Percentiles rank a stretch among this genome's conserved stretches.
phyloP scores from a whole-genome alignment of 805 yeast species.

The Ogataea pignaliae region DNA sequence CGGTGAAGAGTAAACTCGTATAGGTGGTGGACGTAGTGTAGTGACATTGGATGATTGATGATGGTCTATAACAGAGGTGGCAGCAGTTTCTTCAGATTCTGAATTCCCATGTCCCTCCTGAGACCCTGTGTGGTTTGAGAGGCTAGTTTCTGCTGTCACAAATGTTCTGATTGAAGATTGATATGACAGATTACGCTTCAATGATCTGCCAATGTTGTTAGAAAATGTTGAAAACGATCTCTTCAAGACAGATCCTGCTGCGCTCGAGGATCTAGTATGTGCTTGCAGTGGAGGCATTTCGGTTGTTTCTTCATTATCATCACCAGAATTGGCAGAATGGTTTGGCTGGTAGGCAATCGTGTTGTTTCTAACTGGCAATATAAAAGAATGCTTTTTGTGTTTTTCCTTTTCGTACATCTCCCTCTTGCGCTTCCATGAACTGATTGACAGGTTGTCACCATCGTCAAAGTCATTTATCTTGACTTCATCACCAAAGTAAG shows the following conservation, averaged over 20 bases:
- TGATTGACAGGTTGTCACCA: constrained; percentile 43
- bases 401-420: constrained; percentile 36
- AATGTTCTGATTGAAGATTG: constrained; percentile 27
- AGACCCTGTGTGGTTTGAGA: constrained; percentile 5
- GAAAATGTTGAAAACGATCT: constrained; percentile 29
- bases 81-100: background rate
- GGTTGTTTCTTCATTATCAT: constrained; percentile 18
- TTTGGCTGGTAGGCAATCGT: constrained; percentile 3
- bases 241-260: constrained; percentile 15
- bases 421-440: constrained; percentile 50
- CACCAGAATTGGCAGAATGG: background rate
- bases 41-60: constrained; percentile 6
- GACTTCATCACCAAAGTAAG: constrained; percentile 21
- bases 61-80: constrained; percentile 4
- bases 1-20: constrained; percentile 3
- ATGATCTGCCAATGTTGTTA: constrained; percentile 20
- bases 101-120: background rate
- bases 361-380: constrained; percentile 1
- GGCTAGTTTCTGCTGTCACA: constrained; percentile 23
- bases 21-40: constrained; percentile 1
- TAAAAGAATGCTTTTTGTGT: constrained; percentile 3
- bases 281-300: background rate
- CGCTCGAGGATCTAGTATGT: constrained; percentile 5
- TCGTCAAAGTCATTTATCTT: constrained; percentile 29
- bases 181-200: constrained; percentile 23